These are phyloP conservation scores for Sherardia arvensis DNA, from an alignment of 257 asterid species.

Conservation along the genomic window DNA sequence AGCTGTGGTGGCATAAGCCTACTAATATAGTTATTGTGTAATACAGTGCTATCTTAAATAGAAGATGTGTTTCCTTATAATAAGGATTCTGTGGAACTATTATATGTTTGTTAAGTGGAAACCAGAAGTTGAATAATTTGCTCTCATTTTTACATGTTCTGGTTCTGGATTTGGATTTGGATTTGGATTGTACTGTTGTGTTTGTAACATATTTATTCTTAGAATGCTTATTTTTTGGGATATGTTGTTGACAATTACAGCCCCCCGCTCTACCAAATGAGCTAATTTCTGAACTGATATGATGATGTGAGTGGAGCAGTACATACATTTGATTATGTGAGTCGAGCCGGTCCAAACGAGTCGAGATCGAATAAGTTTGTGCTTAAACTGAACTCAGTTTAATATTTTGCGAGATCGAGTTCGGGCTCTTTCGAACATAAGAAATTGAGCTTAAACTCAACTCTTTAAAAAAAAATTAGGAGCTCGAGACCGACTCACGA, in stretches of 20 bases:
- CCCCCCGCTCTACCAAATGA: slow-evolving; percentile 28
- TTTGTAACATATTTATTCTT: not conserved
- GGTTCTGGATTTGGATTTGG: not conserved
- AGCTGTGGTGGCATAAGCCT: slow-evolving; percentile 36
- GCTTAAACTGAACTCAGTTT: too few relatives aligned
- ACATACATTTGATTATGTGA: too few relatives aligned
- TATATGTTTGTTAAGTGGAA: too few relatives aligned
- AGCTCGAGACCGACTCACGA: too few relatives aligned
- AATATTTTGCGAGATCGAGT: too few relatives aligned
- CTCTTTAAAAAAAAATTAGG: too few relatives aligned
- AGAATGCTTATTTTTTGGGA: slow-evolving; percentile 10
- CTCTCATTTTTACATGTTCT: not conserved
- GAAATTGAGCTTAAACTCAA: too few relatives aligned
- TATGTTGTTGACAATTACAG: slow-evolving; percentile 13
- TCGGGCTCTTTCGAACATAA: too few relatives aligned
- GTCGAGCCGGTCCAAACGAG: too few relatives aligned
- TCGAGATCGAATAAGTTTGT: too few relatives aligned
- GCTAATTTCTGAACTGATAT: slow-evolving; percentile 15
- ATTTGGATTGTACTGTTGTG: not conserved
- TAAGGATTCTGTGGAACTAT: not conserved
- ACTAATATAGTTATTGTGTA: not conserved
- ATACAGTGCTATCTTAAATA: too few relatives aligned
- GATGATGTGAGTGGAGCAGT: accelerated
- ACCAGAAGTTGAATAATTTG: not conserved
- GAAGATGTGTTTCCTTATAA: too few relatives aligned